Percentiles rank a stretch among this genome's conserved stretches.
These are phyloP conservation scores for Solanum boliviense DNA, from an alignment of 257 asterid genomes.

Conservation along the genomic window DNA sequence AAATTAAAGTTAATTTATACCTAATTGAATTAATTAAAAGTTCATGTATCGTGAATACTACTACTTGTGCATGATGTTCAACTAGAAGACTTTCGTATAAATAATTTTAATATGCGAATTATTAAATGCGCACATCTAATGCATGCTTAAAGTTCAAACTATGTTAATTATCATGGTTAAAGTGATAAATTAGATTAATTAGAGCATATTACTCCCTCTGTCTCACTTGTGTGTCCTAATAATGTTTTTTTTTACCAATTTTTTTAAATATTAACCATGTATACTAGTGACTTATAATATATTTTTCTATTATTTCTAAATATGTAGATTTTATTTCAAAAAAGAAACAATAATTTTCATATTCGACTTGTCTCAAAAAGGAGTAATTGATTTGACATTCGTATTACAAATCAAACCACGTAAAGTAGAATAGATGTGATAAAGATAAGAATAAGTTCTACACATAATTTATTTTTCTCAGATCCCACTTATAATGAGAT, in stretches of 20 bases:
- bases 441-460: no score
- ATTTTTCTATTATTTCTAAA: no score
- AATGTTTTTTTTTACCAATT: not conserved
- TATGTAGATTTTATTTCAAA: no score
- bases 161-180: not conserved
- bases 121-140: not conserved
- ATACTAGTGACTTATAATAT: no score
- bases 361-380: not conserved
- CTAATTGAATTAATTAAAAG: not conserved
- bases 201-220: not conserved
- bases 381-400: not conserved
- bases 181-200: not conserved
- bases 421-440: no score
- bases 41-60: not conserved
- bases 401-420: not conserved
- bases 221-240: not conserved
- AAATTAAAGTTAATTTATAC: not conserved
- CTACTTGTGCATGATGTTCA: not conserved
- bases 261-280: not conserved
- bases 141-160: not conserved
- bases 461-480: accelerated
- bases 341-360: no score
- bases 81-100: not conserved
- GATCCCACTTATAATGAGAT: no score
- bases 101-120: not conserved